These are phyloP conservation scores for Sporothrix globosa DNA, from an alignment of 2,329 filamentous ascomycete genomes.

Conservation along the genomic window DNA sequence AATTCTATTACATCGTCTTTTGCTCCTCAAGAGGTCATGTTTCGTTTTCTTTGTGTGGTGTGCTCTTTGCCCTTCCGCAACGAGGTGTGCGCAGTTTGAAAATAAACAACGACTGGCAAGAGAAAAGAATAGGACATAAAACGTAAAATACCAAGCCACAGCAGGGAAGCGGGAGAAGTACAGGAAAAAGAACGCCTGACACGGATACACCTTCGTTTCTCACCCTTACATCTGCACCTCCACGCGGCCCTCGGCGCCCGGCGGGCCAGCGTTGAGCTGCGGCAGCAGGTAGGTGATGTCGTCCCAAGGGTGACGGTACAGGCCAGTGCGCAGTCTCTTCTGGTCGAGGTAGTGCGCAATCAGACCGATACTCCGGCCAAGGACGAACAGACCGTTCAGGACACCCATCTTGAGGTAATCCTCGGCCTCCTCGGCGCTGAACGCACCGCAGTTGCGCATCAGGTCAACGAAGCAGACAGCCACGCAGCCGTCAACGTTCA, in stretches of 20 bases:
- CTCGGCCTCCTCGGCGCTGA: slow-evolving; percentile 93
- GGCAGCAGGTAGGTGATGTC: slow-evolving; percentile 95
- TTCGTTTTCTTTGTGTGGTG: not conserved
- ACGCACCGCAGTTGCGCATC: slow-evolving; percentile 95
- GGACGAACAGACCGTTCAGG: slow-evolving; percentile 97
- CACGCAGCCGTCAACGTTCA: slow-evolving; percentile 98
- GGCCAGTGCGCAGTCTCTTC: slow-evolving; percentile 96
- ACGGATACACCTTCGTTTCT: not conserved
- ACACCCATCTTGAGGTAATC: slow-evolving; percentile 99
- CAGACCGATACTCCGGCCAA: slow-evolving; percentile 94
- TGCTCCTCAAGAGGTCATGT: not conserved
- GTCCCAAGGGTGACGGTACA: slow-evolving; percentile 99
- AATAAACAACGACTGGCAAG: slow-evolving; percentile 21
- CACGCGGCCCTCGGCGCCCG: slow-evolving; percentile 81
- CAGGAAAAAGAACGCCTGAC: slow-evolving; percentile 3
- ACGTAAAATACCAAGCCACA: slow-evolving; percentile 17
- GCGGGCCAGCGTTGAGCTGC: slow-evolving; percentile 70
- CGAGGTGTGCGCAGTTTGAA: not conserved
- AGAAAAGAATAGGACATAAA: slow-evolving; percentile 19
- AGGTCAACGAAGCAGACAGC: slow-evolving; percentile 99
- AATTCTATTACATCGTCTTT: slow-evolving; percentile 16
- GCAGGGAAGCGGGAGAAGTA: not conserved
- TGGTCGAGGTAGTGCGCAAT: slow-evolving; percentile 99
- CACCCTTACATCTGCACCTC: slow-evolving; percentile 74
- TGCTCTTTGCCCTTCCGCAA: slow-evolving; percentile 7